Percentiles rank a stretch among this genome's conserved stretches.
These are phyloP conservation scores for Acaromyces ingoldii DNA, from an alignment of 1,284 basidiomycete species.

Conservation along the genomic window DNA sequence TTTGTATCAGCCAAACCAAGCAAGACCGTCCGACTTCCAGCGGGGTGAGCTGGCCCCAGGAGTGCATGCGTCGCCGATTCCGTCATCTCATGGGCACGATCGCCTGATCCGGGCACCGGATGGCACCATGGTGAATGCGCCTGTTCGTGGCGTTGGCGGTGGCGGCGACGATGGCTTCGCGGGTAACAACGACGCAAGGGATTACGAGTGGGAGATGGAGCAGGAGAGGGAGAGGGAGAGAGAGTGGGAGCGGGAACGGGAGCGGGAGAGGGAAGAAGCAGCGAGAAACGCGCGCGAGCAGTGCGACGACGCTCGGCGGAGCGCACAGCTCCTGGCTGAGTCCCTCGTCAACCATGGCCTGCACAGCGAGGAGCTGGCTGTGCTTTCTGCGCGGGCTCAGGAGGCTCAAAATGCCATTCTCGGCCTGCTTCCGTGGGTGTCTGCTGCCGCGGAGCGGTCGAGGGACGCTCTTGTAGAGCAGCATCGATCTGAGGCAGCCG, in stretches of 20 bases:
- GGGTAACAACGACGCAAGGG: not conserved
- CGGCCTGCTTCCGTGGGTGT: conserved; percentile 34
- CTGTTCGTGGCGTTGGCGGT: not conserved
- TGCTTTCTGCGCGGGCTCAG: conserved; percentile 23
- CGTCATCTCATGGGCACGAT: no score
- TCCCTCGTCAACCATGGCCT: conserved; percentile 15
- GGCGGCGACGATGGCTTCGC: not conserved
- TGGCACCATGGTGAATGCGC: no score
- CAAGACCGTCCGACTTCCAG: not conserved
- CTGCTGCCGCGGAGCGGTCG: conserved; percentile 25
- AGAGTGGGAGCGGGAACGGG: no score
- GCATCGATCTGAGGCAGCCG: not conserved
- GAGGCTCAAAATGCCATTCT: conserved; percentile 24
- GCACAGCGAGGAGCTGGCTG: conserved; percentile 4
- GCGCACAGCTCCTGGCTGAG: conserved; percentile 27
- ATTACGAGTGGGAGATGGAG: conserved; percentile 10
- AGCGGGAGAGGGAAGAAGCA: no score
- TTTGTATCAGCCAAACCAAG: not conserved
- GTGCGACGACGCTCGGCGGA: conserved; percentile 30
- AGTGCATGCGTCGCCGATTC: no score
- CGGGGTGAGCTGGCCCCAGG: not conserved
- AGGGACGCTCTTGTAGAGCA: conserved; percentile 1
- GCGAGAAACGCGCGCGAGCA: conserved; percentile 40
- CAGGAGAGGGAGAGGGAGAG: conserved; percentile 31
- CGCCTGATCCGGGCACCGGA: no score